These are phyloP conservation scores for Andrographis paniculata DNA, from an alignment of 305 asterid species.

Conservation along the genomic window DNA sequence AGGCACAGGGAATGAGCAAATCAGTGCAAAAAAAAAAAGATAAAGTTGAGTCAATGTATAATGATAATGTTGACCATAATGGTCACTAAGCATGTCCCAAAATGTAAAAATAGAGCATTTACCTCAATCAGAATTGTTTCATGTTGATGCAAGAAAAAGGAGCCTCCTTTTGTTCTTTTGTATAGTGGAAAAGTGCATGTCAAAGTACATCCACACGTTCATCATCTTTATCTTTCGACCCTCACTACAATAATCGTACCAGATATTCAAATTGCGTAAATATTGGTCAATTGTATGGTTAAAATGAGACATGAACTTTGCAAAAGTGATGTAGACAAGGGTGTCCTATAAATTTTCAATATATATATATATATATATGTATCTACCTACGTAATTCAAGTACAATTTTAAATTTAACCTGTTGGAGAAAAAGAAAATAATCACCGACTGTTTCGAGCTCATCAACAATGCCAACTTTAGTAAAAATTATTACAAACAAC, in stretches of 20 bases:
- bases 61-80: constrained; percentile 40
- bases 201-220: constrained; percentile 9
- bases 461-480: too few species aligned
- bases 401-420: constrained; percentile 12
- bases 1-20: constrained; percentile 7
- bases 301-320: not conserved
- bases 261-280: constrained; percentile 12
- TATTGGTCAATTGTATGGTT: constrained; percentile 14
- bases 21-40: constrained; percentile 49
- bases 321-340: not conserved
- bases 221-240: constrained; percentile 22
- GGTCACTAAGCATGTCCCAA: constrained; percentile 30
- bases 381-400: constrained; percentile 7
- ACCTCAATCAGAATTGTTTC: constrained; percentile 17
- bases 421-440: constrained; percentile 1
- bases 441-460: not conserved
- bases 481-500: too few species aligned
- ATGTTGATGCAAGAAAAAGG: not conserved
- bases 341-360: too few species aligned
- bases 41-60: constrained; percentile 31
- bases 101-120: constrained; percentile 28
- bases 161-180: not conserved
- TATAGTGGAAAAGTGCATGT: not conserved
- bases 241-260: constrained; percentile 33
- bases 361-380: not conserved